Conservation (phyloP, 1,284 basidiomycete genomes). For the Rugosomyces carneus region DNA sequence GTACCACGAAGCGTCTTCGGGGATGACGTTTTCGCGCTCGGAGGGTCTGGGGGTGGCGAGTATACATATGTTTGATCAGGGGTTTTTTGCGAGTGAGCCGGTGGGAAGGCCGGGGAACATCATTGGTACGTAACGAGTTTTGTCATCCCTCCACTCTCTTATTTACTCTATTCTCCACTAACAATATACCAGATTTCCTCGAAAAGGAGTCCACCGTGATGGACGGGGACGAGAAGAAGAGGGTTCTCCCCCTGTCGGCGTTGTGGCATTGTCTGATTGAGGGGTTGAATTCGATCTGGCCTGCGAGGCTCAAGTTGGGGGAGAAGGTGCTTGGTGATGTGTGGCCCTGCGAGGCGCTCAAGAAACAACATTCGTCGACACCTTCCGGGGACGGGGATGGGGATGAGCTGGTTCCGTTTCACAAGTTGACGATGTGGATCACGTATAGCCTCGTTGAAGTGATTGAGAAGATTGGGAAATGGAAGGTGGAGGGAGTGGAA, state of each 20-base stretch:
- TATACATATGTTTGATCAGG: constrained; percentile 82
- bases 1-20: constrained; percentile 62
- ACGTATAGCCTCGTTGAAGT: constrained; percentile 85
- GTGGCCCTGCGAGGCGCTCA: constrained; percentile 68
- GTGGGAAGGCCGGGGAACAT: constrained; percentile 78
- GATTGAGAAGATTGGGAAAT: constrained; percentile 70
- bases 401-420: constrained; percentile 86
- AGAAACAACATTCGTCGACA: no score
- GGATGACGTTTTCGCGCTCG: constrained; percentile 63
- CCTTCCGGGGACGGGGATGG: constrained; percentile 36
- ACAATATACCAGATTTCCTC: constrained; percentile 71
- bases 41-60: constrained; percentile 94
- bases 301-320: constrained; percentile 62
- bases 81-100: constrained; percentile 72
- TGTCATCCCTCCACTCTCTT: constrained; percentile 4
- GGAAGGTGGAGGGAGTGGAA: constrained; percentile 72
- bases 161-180: constrained; percentile 38
- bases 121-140: constrained; percentile 69
- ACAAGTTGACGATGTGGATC: constrained; percentile 93
- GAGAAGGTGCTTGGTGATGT: constrained; percentile 81
- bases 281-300: constrained; percentile 87
- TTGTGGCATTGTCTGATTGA: constrained; percentile 84
- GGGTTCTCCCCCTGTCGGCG: constrained; percentile 54
- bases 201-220: constrained; percentile 44
- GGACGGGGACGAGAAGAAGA: constrained; percentile 31